A percentile compares a stretch with the other conserved stretches of the same genome.
Conservation (phyloP, 352 stramenopile species). For the Elongisporangium prolatum region DNA sequence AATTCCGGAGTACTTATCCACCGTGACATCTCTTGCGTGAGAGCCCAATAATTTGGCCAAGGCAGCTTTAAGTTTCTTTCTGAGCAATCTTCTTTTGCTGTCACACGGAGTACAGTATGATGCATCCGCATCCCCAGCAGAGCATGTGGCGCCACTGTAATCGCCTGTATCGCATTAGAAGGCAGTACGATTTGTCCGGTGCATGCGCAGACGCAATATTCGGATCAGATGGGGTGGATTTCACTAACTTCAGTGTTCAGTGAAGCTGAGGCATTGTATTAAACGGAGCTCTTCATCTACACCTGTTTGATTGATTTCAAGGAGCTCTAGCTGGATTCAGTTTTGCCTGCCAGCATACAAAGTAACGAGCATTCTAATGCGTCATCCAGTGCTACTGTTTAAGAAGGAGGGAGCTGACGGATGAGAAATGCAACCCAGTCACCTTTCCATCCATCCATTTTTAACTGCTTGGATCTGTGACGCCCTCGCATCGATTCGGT, state of each 20-base stretch:
- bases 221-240: background rate
- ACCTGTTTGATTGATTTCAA: no score
- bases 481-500: background rate
- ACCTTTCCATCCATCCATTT: background rate
- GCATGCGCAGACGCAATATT: background rate
- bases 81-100: background rate
- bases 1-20: no score
- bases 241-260: background rate
- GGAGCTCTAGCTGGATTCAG: no score
- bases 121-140: background rate
- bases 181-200: background rate
- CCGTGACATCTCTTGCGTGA: background rate
- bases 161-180: background rate
- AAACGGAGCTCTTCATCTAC: no score
- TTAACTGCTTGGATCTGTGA: background rate
- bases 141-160: background rate
- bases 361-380: background rate
- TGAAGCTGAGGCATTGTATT: background rate
- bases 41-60: background rate
- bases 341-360: background rate
- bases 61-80: background rate
- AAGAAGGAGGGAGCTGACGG: background rate
- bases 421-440: background rate
- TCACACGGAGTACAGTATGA: background rate
- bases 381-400: background rate